These are phyloP conservation scores for Dionaea muscipula DNA, from an alignment of 179 eudicot genomes.

Conservation along the genomic window DNA sequence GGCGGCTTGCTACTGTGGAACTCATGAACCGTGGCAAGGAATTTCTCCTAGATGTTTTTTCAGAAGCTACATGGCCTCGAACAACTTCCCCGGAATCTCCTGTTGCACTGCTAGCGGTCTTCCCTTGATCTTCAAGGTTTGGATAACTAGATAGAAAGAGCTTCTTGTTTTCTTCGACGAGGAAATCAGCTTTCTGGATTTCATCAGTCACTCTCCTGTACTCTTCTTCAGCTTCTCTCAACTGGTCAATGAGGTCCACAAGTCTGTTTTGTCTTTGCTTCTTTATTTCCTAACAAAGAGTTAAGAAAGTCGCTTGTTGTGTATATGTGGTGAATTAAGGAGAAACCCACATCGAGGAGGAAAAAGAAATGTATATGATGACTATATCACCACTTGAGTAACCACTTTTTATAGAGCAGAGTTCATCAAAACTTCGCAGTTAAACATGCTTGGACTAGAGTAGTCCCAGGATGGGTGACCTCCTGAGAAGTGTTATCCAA, in stretches of 20 bases:
- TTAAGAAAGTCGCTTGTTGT: no score
- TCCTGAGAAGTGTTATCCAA: no score
- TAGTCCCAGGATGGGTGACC: no score
- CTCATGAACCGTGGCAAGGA: constrained; percentile 56
- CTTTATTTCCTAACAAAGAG: constrained; percentile 47
- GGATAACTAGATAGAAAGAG: constrained; percentile 15
- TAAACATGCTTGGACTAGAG: no score
- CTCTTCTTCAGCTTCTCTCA: constrained; percentile 45
- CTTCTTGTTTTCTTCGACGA: constrained; percentile 35
- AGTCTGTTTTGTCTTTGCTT: constrained; percentile 37
- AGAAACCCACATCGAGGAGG: no score
- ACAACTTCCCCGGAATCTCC: constrained; percentile 16
- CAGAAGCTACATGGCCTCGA: constrained; percentile 22
- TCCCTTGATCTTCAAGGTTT: constrained; percentile 20
- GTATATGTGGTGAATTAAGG: no score
- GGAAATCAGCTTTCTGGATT: constrained; percentile 32
- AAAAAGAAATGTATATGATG: no score
- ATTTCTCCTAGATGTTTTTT: constrained; percentile 22
- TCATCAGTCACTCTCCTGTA: constrained; percentile 20
- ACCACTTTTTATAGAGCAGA: no score
- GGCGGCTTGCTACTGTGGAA: constrained; percentile 51
- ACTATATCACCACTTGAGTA: no score
- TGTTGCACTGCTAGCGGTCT: constrained; percentile 15
- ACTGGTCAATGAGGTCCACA: constrained; percentile 28
- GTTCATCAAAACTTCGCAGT: no score